A percentile compares a stretch with the other conserved stretches of the same genome.
Conservation (phyloP, 768 basidiomycete genomes). For the Trametes cinnabarina region DNA sequence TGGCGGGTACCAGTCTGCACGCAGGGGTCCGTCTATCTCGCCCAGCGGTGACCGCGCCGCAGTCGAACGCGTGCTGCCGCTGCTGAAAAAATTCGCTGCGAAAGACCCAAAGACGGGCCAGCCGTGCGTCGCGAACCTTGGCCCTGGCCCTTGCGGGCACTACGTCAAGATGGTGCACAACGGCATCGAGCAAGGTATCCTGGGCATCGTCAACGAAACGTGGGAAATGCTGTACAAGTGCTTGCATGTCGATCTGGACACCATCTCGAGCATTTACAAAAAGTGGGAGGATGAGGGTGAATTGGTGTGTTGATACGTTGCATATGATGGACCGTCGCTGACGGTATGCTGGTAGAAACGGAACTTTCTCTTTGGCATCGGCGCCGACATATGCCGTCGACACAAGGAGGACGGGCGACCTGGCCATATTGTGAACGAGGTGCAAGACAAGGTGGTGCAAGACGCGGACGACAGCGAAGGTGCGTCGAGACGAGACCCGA, state of each 20-base stretch:
- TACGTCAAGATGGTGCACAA: constrained; percentile 29
- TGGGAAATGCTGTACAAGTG: constrained; percentile 25
- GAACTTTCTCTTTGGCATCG: constrained; percentile 23
- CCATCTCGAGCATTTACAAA: constrained; percentile 16
- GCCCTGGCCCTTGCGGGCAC: constrained; percentile 23
- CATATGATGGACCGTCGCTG: neutral
- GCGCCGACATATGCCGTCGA: constrained; percentile 23
- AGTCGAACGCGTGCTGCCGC: constrained; percentile 20
- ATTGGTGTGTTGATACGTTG: constrained; percentile 19
- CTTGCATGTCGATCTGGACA: constrained; percentile 17
- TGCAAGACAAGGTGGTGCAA: constrained; percentile 26
- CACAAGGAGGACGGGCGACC: constrained; percentile 12
- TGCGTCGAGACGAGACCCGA: neutral
- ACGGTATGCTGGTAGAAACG: constrained; percentile 11
- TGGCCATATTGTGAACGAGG: constrained; percentile 21
- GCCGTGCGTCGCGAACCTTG: constrained; percentile 21
- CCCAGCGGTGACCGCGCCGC: constrained; percentile 22
- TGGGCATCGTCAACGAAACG: constrained; percentile 20
- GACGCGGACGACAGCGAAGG: constrained; percentile 24
- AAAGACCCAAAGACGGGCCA: constrained; percentile 18
- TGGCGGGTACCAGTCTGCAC: constrained; percentile 25
- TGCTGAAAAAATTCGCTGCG: constrained; percentile 21
- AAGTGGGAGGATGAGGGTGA: constrained; percentile 19
- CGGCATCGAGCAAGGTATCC: constrained; percentile 27
- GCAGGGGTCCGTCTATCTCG: constrained; percentile 22